Base-by-base conservation (phyloP, 225 moss, liverwort and hornwort species). In the Polytrichum formosum region DNA sequence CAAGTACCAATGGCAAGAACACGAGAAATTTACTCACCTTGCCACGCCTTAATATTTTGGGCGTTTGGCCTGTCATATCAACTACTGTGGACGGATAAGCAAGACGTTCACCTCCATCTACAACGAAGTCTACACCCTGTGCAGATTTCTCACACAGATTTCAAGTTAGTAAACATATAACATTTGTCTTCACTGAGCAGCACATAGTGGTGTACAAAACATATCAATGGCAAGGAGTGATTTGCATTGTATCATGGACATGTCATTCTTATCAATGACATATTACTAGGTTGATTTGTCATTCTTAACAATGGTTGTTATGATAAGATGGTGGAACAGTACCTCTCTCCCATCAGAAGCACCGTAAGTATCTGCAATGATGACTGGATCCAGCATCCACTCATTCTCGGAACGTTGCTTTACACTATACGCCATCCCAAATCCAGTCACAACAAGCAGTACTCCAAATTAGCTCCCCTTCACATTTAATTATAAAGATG, bases 361-460 rank as follows among this genome's bases (percentile, higher is more conserved):
- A 58, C 87, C 82, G 46, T 87, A 87, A 25, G 82, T 79, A 21
- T 87, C 87, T 58, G 87, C 87, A 67, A 87, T 87, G 25, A 75
- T 80, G 64, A 87, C 81, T 75, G 87, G 87, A 82, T 87, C 84
- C 73, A 87, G 79, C 87, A 87, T 84, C 87, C 87, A 87, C 68
- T 87, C 84, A 71, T 87, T 82, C 63, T 81, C 84, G 16, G 84
- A 75, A 5, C 77, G 77, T 69, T 87, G 87, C 46, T 84, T 84
- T 31, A 87, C 87, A 79, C 87, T 87, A 73, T 18, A 71, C 4
- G 21, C 53, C 75, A 84, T 4, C 56, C 56, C 20, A 29, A 22
- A 31, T 58, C 30, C 46, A 37, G 37, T 22, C 58, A 58, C 20
- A 58, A 58, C 22, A 22, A 58, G n/a, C 58, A 58, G n/a, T 20